These are phyloP conservation scores for Nannochloropsis oceanica DNA, from an alignment of 108 stramenopile species.

Conservation along the genomic window DNA sequence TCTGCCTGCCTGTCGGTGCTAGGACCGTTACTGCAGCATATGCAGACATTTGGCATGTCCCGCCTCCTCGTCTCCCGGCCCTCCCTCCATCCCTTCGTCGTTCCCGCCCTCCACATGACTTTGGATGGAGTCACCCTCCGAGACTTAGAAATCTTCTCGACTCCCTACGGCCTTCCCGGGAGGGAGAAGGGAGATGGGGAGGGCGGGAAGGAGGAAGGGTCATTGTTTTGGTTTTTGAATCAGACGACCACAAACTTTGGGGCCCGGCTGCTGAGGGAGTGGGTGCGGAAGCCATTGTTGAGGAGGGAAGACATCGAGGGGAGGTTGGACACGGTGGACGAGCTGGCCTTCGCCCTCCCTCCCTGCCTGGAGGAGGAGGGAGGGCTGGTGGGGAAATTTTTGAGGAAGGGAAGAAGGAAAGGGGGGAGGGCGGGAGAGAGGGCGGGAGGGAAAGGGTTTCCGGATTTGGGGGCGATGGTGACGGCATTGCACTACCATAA, in stretches of 20 bases:
- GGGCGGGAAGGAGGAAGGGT: conserved; percentile 8
- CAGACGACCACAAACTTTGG: conserved; percentile 3
- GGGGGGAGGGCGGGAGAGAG: not conserved
- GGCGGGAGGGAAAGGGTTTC: not conserved
- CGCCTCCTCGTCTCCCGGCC: not conserved
- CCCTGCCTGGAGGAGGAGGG: not conserved
- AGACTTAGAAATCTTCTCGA: conserved; percentile 7
- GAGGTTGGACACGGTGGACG: conserved; percentile 12
- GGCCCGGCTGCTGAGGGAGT: conserved; percentile 1
- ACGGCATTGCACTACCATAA: conserved; percentile 10
- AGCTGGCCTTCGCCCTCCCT: conserved; percentile 6
- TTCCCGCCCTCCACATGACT: conserved; percentile 1
- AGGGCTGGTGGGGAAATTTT: not conserved
- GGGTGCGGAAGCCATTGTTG: conserved; percentile 11
- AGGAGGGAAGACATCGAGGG: not conserved
- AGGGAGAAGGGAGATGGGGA: not conserved
- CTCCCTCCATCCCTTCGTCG: not conserved
- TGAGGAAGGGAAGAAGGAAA: not conserved
- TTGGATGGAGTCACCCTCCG: conserved; percentile 18
- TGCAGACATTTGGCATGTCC: not conserved
- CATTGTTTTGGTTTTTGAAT: conserved; percentile 10
- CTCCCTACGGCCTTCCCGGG: not conserved
- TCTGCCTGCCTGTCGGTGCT: not conserved
- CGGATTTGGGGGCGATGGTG: conserved; percentile 7
- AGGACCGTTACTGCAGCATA: not conserved